These are phyloP conservation scores for Fusarium phyllophilum DNA, from an alignment of 2,329 filamentous ascomycete genomes.

Conservation along the genomic window DNA sequence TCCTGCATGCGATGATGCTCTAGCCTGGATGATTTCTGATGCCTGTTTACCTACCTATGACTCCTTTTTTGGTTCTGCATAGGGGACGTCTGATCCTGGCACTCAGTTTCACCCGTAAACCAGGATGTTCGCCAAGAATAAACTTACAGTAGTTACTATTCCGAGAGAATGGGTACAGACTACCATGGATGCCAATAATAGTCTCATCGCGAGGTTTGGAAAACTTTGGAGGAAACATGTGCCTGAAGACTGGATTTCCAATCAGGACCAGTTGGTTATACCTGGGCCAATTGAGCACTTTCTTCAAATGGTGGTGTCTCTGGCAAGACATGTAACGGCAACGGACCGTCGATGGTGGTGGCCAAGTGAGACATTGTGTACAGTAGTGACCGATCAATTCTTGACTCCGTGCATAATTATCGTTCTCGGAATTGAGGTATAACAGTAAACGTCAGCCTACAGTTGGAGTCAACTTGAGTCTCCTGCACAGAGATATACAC, in stretches of 20 bases:
- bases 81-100: neutral
- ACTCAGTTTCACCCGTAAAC: conserved; percentile 6
- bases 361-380: conserved; percentile 18
- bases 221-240: conserved; percentile 9
- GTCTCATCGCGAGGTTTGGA: neutral
- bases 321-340: conserved; percentile 37
- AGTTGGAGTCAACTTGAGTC: neutral
- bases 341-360: conserved; percentile 27
- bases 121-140: conserved; percentile 9
- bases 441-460: neutral
- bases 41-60: conserved; percentile 28
- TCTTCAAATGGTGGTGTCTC: conserved; percentile 17
- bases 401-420: neutral
- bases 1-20: conserved; percentile 17
- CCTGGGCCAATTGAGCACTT: conserved; percentile 8
- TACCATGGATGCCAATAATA: neutral
- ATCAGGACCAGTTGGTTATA: conserved; percentile 23
- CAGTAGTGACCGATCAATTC: conserved; percentile 3
- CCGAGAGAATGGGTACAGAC: conserved; percentile 6
- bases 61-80: conserved; percentile 17
- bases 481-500: neutral
- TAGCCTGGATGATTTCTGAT: conserved; percentile 13
- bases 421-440: neutral
- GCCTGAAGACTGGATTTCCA: conserved; percentile 38
- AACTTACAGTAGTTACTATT: conserved; percentile 13